A percentile compares a stretch with the other conserved stretches of the same genome.
These are phyloP conservation scores for Naganishia sp. DNA, from an alignment of 1,284 basidiomycete genomes.

Conservation along the genomic window DNA sequence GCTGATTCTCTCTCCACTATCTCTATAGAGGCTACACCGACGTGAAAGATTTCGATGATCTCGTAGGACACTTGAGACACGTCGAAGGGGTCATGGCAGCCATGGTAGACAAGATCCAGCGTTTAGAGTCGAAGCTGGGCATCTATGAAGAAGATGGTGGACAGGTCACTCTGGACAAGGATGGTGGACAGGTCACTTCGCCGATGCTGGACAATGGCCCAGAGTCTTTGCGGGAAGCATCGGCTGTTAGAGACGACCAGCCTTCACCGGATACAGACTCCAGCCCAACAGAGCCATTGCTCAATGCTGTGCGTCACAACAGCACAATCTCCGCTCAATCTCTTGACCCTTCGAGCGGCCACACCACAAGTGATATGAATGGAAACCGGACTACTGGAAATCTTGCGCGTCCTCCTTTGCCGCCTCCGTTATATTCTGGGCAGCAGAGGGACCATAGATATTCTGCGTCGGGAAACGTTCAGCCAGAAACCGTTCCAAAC, in stretches of 20 bases:
- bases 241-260: neutral
- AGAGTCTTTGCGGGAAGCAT: neutral
- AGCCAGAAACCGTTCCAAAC: neutral
- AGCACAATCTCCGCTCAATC: too few species aligned
- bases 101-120: neutral
- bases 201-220: neutral
- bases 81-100: constrained; percentile 12
- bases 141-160: neutral
- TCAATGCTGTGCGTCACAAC: too few species aligned
- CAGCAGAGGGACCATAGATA: neutral
- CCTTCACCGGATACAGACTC: too few species aligned
- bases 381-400: neutral
- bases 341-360: too few species aligned
- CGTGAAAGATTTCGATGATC: constrained; percentile 19
- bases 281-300: too few species aligned
- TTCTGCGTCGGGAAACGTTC: neutral
- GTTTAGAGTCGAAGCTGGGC: neutral
- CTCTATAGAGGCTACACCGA: constrained; percentile 17
- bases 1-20: neutral
- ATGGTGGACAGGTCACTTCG: too few species aligned
- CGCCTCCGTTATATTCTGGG: neutral
- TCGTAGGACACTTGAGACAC: constrained; percentile 4
- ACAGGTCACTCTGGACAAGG: neutral
- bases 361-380: neutral
- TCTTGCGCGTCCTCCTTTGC: neutral